These are phyloP conservation scores for Cavenderia fasciculata DNA, from an alignment of 78 protist genomes.

Conservation along the genomic window DNA sequence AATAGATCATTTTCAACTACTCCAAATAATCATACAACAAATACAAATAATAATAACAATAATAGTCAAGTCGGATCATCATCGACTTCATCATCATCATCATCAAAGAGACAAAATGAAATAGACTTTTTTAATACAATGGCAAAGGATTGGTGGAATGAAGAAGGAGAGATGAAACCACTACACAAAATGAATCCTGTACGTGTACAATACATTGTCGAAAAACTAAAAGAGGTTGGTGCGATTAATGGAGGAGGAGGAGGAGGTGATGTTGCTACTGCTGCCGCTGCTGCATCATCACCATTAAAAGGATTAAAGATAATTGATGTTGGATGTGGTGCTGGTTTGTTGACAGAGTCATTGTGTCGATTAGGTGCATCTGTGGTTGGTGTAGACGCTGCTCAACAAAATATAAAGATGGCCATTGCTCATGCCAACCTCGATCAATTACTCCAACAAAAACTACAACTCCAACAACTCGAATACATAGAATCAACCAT, in stretches of 20 bases:
- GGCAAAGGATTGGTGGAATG: slow-evolving; percentile 76
- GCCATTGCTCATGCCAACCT: slow-evolving; percentile 45
- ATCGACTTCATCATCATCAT: too few relatives aligned
- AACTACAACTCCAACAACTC: background rate
- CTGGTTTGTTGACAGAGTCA: slow-evolving; percentile 66
- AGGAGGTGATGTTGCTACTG: too few relatives aligned
- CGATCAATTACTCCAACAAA: slow-evolving; percentile 2
- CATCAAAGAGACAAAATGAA: slow-evolving; percentile 47
- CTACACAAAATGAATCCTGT: slow-evolving; percentile 74
- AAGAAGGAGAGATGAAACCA: slow-evolving; percentile 66
- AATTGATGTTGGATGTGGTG: slow-evolving; percentile 78
- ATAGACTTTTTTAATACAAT: slow-evolving; percentile 40
- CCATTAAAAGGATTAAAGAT: slow-evolving; percentile 3
- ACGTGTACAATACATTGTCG: slow-evolving; percentile 49
- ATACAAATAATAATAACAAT: background rate
- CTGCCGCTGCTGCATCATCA: too few relatives aligned
- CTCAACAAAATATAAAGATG: slow-evolving; percentile 40
- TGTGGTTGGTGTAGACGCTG: slow-evolving; percentile 67
- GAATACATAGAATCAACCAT: slow-evolving; percentile 47
- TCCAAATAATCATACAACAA: too few relatives aligned
- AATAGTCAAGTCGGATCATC: background rate
- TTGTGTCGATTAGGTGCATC: slow-evolving; percentile 66
- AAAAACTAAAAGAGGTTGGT: slow-evolving; percentile 13
- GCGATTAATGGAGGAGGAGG: too few relatives aligned
- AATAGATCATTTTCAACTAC: too few relatives aligned